Evolutionary conservation across 495 filamentous ascomycete genomes (phyloP), one percentile per base, ranked within the genome.

Genomic region (Xylaria castorea): DNA sequence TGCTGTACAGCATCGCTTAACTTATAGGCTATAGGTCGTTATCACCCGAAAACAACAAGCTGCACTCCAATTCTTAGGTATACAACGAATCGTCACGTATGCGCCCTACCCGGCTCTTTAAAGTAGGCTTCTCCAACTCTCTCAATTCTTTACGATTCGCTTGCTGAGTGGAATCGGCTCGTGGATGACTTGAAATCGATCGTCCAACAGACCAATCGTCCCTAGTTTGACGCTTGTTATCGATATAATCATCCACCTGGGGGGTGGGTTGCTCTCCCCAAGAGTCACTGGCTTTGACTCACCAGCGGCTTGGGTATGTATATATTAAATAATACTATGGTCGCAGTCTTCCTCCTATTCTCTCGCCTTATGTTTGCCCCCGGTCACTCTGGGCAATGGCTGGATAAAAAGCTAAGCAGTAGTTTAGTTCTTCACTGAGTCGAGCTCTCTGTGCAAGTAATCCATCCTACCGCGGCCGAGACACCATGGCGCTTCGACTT

Each of bases 401-500:
- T 16, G 48, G 27, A 38, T 40, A 36, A 40, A 9, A 42, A 42
- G 66, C 66, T 57, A n/a, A 68, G 36, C 16, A 44, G 66, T 12
- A 46, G 22, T 34, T 3, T 14, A 60, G 50, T 9, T 66, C 46
- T 20, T 18, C 2, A 4, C 25, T 12, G 2, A 12, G 57, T n/a
- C 46, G n/a, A 51, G 36, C 62, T 48, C 42, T 32, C 32, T 32
- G 44, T 38, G 18, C 64, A 51, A 20, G 27, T 51, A 22, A 51
- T 27, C 36, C 32, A 57, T 22, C 66, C 9, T 3, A 40, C 34
- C 50, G n/a, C 27, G 36, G 32, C 22, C 34, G 12, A 55, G 46
- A 25, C n/a, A 64, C 60, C 32, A 79, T 79, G 77, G 74, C 75
- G 48, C 62, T 75, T 44, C 72, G 76, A 71, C 53, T 75, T 48